phyloP scores from a whole-genome alignment of 371 early-diverging fungal species.

The Thermomucor indicae-seudaticae region DNA sequence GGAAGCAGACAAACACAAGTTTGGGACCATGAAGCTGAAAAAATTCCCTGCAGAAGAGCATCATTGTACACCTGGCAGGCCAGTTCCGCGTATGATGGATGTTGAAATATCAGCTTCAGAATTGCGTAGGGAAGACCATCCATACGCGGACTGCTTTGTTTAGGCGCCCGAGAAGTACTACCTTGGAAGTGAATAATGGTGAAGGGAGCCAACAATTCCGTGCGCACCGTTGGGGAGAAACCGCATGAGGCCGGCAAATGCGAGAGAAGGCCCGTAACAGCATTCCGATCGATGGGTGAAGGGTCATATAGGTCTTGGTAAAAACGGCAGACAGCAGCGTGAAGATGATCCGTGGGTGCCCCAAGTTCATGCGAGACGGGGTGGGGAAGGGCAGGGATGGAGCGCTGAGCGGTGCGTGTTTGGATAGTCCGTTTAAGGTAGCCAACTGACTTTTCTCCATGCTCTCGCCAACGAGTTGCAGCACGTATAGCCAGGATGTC shows the following conservation, averaged over 20 bases:
- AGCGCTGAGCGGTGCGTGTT: neutral
- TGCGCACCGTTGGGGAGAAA: too few relatives aligned
- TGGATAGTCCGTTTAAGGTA: neutral
- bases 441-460: neutral
- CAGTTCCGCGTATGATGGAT: neutral
- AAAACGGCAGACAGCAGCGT: too few relatives aligned
- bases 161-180: too few relatives aligned
- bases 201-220: too few relatives aligned
- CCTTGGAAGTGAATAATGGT: too few relatives aligned
- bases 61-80: neutral
- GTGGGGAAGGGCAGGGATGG: too few relatives aligned
- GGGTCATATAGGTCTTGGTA: too few relatives aligned
- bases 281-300: too few relatives aligned
- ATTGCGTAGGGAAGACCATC: neutral
- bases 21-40: conserved; percentile 19
- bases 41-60: neutral
- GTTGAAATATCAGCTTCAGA: neutral
- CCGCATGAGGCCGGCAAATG: too few relatives aligned
- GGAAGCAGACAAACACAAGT: conserved; percentile 11
- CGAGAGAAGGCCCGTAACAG: too few relatives aligned
- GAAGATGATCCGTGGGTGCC: too few relatives aligned
- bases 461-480: neutral
- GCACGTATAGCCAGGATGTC: neutral
- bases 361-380: too few relatives aligned
- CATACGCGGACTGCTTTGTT: neutral